Evolutionary conservation across 2,329 filamentous ascomycete genomes (phyloP).

Genomic region (Colletotrichum ledebouriae): DNA sequence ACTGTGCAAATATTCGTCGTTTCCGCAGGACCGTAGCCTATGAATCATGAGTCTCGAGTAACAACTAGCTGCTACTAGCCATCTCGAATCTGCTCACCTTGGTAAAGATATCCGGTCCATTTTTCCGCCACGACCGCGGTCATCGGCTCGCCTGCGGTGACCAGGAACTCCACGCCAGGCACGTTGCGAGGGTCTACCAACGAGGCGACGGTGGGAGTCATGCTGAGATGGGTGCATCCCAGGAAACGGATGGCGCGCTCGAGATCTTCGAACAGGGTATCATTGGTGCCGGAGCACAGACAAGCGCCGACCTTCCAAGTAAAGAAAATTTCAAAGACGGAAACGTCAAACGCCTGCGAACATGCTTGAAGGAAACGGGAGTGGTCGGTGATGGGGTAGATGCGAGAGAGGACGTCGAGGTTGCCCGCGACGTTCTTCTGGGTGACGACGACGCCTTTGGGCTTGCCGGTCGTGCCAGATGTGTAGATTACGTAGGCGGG

Average conservation of each 20-base stretch:
- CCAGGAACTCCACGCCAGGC: conserved; percentile 79
- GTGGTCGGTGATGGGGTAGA: conserved; percentile 71
- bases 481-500: conserved; percentile 86
- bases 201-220: conserved; percentile 87
- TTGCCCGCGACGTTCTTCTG: conserved; percentile 83
- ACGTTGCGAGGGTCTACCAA: conserved; percentile 78
- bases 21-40: conserved; percentile 84
- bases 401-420: conserved; percentile 72
- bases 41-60: conserved; percentile 1
- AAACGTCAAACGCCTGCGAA: conserved; percentile 88
- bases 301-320: conserved; percentile 84
- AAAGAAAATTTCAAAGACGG: conserved; percentile 92
- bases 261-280: conserved; percentile 79
- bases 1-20: conserved; percentile 91
- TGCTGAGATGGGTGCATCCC: conserved; percentile 81
- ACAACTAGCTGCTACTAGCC: background rate
- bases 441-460: conserved; percentile 85
- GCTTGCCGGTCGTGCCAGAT: conserved; percentile 83
- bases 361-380: conserved; percentile 84
- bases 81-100: conserved; percentile 63
- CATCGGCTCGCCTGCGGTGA: conserved; percentile 85
- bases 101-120: conserved; percentile 80
- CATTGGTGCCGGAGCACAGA: conserved; percentile 81
- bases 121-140: conserved; percentile 76
- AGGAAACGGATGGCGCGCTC: conserved; percentile 75